Conservation (phyloP, 2,329 filamentous ascomycete genomes). For the Rugonectria rugulosa region DNA sequence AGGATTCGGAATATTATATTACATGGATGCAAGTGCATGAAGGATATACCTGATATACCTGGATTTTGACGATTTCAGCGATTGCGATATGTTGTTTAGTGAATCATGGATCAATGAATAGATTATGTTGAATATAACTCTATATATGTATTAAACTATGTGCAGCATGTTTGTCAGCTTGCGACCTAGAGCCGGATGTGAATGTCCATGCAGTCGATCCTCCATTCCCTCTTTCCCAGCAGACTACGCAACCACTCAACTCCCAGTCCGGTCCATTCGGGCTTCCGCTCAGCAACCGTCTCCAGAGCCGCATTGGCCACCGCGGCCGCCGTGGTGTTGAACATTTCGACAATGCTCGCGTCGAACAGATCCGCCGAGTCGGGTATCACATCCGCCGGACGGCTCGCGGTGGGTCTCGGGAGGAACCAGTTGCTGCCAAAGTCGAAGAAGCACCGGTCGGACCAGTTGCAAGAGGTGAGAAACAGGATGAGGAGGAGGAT, state of each 20-base stretch:
- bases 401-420: conserved; percentile 62
- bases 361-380: conserved; percentile 51
- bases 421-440: conserved; percentile 93
- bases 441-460: conserved; percentile 91
- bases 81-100: conserved; percentile 33
- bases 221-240: conserved; percentile 85
- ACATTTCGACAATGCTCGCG: conserved; percentile 58
- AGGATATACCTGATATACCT: conserved; percentile 39
- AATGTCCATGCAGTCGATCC: conserved; percentile 89
- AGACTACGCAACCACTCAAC: conserved; percentile 87
- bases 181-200: conserved; percentile 83
- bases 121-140: too few relatives aligned
- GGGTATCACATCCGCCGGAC: conserved; percentile 31
- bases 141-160: too few relatives aligned
- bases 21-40: conserved; percentile 38
- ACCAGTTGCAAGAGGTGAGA: conserved; percentile 89
- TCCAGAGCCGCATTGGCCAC: conserved; percentile 73
- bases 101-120: conserved; percentile 14
- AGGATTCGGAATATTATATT: too few relatives aligned
- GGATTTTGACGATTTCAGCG: conserved; percentile 34
- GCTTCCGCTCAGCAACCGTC: conserved; percentile 60
- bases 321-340: conserved; percentile 75
- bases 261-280: conserved; percentile 78
- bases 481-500: conserved; percentile 95
- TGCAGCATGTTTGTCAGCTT: too few relatives aligned